These are phyloP conservation scores for Volvox carteri DNA, from an alignment of 163 green algal species.

Conservation along the genomic window DNA sequence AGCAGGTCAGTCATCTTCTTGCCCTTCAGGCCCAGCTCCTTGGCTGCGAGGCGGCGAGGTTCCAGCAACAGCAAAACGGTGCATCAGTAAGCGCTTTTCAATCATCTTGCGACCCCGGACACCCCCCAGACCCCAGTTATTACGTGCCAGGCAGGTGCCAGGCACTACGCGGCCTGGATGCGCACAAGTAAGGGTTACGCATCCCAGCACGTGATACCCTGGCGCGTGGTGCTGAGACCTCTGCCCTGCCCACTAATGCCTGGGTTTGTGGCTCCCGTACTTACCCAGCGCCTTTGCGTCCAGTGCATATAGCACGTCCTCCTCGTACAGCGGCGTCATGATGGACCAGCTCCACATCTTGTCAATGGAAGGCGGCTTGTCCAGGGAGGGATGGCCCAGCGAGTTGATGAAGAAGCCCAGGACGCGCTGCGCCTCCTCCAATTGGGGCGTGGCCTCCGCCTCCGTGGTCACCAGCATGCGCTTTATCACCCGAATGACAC, in stretches of 20 bases:
- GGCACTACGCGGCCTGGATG: too few species aligned
- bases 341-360: conserved; percentile 73
- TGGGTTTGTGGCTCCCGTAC: too few species aligned
- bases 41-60: conserved; percentile 21
- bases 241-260: too few species aligned
- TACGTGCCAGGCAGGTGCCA: too few species aligned
- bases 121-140: too few species aligned
- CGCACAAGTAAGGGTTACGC: too few species aligned
- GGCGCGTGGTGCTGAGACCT: too few species aligned
- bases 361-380: conserved; percentile 66
- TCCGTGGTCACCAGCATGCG: conserved; percentile 66
- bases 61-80: too few species aligned
- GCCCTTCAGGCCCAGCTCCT: conserved; percentile 61
- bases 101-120: too few species aligned
- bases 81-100: too few species aligned
- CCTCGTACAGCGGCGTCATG: conserved; percentile 73
- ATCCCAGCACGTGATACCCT: too few species aligned
- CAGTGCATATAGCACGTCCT: conserved; percentile 76
- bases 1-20: conserved; percentile 69
- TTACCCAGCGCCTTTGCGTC: conserved; percentile 57
- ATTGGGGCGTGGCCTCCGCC: conserved; percentile 62
- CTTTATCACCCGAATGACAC: conserved; percentile 63
- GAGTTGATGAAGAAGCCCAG: conserved; percentile 76
- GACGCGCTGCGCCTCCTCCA: conserved; percentile 67
- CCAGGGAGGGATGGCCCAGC: conserved; percentile 64